Evolutionary conservation across 805 yeast species (phyloP), one percentile per base, ranked within the genome.

Genomic region (Saccharomycopsis babjevae): DNA sequence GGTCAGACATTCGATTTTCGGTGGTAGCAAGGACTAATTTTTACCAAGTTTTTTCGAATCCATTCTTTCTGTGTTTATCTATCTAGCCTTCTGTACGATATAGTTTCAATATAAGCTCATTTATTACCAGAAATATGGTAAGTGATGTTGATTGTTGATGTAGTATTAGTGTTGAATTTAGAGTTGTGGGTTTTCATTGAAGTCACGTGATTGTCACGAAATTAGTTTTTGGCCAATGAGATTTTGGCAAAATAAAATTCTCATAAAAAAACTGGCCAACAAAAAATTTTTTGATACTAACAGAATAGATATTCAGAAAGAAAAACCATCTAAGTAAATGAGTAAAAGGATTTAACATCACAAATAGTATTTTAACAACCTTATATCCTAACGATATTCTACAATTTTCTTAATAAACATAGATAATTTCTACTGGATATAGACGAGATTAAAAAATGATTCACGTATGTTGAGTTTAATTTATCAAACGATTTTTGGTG

Each of bases 1-100:
- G 61, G 72, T 74, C 43, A 76, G 73, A 58, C 74, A 73, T 30
- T 72, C 76, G 40, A 70, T 79, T 60, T 75, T 78, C 64, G 79
- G 79, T 16, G 69, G 32, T 22, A 8, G 15, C 8, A 46, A 22
- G n/a, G 52, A 46, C 28, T 46, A 13, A 34, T 2, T 34, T 34
- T 34, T 34, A 25, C 10, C 55, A 22, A 22, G 2, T 42, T 42
- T 42, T 42, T 38, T 38, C 40, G 43, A 39, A 16, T 39, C 43
- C 16, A 16, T 39, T 40, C 18, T 40, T 40, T 15, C 20, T 28
- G 28, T 50, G 16, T 38, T 38, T 38, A 38, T 38, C 11, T 38
- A 38, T 4, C n/a, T 5, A 38, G 40, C n/a, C n/a, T 16, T 38
- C 4, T 38, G 4, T 38, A 16, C 40, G n/a, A 38, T 38, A 5